A percentile compares a stretch with the other conserved stretches of the same genome.
phyloP scores from a whole-genome alignment of 129 eudicot genomes.

The Escallonia herrerae region DNA sequence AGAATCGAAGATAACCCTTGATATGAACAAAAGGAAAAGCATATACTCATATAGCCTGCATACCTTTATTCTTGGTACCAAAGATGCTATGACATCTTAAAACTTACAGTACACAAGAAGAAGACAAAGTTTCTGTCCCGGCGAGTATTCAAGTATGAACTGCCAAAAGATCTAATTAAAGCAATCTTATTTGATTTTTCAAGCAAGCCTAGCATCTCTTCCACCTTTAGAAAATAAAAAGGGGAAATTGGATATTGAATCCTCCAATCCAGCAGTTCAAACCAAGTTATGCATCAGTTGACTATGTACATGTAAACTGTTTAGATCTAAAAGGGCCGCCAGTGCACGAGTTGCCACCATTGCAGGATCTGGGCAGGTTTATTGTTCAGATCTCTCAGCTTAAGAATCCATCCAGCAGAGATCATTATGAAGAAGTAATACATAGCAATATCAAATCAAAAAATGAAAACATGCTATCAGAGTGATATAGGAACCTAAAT shows the following conservation, averaged over 20 bases:
- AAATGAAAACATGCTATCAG: neutral
- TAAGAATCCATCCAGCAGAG: neutral
- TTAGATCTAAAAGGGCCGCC: too few species aligned
- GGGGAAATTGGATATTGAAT: neutral
- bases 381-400: neutral
- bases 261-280: neutral
- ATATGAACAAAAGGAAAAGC: too few species aligned
- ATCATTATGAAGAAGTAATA: neutral
- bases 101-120: too few species aligned
- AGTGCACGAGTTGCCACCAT: too few species aligned
- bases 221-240: neutral
- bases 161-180: too few species aligned
- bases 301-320: neutral
- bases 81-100: too few species aligned
- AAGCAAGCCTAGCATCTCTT: neutral
- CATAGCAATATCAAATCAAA: neutral
- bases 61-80: too few species aligned
- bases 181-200: too few species aligned
- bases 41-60: too few species aligned
- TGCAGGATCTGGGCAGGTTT: neutral
- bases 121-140: too few species aligned
- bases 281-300: neutral
- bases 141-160: too few species aligned
- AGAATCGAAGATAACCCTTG: too few species aligned
- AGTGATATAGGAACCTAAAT: neutral